A percentile compares a stretch with the other conserved stretches of the same genome.
Conservation (phyloP, 1,284 basidiomycete species). For the Microbotryum violaceum region DNA sequence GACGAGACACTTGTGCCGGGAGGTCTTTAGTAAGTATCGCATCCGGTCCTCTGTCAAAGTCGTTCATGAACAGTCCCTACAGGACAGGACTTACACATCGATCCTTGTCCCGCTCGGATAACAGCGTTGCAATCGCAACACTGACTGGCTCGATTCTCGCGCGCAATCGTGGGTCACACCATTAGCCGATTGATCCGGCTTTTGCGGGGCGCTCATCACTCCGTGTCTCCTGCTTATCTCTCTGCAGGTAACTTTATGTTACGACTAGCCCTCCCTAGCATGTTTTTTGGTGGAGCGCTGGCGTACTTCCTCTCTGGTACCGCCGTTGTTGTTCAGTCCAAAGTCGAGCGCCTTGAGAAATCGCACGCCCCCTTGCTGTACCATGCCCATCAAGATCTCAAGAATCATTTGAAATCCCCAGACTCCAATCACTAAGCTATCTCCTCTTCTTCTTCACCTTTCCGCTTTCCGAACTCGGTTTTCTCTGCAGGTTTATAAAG, state of each 20-base stretch:
- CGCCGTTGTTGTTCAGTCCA: too few species aligned
- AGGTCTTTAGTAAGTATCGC: constrained; percentile 52
- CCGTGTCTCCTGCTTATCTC: not conserved
- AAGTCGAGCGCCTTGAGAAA: too few species aligned
- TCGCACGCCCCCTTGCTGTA: too few species aligned
- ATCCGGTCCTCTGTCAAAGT: too few species aligned
- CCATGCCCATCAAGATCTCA: too few species aligned
- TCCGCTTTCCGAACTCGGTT: too few species aligned
- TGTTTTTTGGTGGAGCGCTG: constrained; percentile 57
- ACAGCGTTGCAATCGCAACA: constrained; percentile 65
- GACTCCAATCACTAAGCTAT: too few species aligned
- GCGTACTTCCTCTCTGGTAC: constrained; percentile 75
- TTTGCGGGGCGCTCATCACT: not conserved
- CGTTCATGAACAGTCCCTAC: too few species aligned
- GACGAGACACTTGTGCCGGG: constrained; percentile 78
- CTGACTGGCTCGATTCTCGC: constrained; percentile 78
- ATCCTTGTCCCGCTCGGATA: not conserved
- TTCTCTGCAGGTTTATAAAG: too few species aligned
- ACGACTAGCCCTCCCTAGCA: constrained; percentile 62
- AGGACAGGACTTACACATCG: not conserved
- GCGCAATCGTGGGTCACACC: constrained; percentile 53
- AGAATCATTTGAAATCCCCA: too few species aligned
- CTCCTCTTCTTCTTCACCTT: too few species aligned
- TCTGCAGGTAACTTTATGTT: constrained; percentile 48
- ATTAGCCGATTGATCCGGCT: not conserved